These are phyloP conservation scores for Botrytis cinerea DNA, from an alignment of 2,329 filamentous ascomycete species.

Conservation along the genomic window DNA sequence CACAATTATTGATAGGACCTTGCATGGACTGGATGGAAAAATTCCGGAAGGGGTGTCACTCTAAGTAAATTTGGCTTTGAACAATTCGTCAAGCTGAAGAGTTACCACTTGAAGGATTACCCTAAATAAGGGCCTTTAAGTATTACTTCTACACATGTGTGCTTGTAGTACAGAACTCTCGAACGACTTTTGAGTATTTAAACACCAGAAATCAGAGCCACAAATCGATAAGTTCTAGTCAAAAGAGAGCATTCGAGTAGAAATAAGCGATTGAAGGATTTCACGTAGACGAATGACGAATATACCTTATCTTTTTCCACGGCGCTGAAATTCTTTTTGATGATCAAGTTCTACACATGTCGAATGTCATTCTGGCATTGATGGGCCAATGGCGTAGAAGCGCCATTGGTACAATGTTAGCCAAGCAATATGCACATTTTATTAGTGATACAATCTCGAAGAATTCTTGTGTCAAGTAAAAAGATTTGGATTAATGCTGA, in stretches of 20 bases:
- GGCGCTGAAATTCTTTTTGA: slow-evolving; percentile 6
- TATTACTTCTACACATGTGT: slow-evolving; percentile 23
- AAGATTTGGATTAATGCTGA: slow-evolving; percentile 16
- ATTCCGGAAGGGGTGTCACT: slow-evolving; percentile 89
- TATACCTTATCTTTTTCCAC: slow-evolving; percentile 9
- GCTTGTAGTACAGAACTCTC: slow-evolving; percentile 22
- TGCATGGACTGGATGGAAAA: slow-evolving; percentile 98
- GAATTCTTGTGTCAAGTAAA: slow-evolving; percentile 20
- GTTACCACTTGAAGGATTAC: slow-evolving; percentile 86
- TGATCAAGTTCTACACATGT: slow-evolving; percentile 17
- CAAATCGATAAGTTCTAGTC: slow-evolving; percentile 22
- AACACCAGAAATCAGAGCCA: slow-evolving; percentile 11
- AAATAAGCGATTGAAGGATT: slow-evolving; percentile 23
- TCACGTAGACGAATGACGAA: slow-evolving; percentile 24
- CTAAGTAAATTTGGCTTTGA: slow-evolving; percentile 90
- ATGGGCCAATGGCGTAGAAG: slow-evolving; percentile 16
- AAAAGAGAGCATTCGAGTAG: slow-evolving; percentile 10
- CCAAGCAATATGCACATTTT: slow-evolving; percentile 22
- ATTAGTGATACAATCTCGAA: slow-evolving; percentile 23
- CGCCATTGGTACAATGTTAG: slow-evolving; percentile 14
- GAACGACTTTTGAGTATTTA: slow-evolving; percentile 23
- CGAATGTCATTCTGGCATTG: slow-evolving; percentile 20
- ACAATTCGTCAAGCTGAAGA: slow-evolving; percentile 95
- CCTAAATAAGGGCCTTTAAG: slow-evolving; percentile 48
- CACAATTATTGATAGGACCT: slow-evolving; percentile 62